Percentiles rank a stretch among this genome's conserved stretches.
phyloP scores from a whole-genome alignment of 192 early-diverging fungal genomes.

The Irineochytrium annulatum region DNA sequence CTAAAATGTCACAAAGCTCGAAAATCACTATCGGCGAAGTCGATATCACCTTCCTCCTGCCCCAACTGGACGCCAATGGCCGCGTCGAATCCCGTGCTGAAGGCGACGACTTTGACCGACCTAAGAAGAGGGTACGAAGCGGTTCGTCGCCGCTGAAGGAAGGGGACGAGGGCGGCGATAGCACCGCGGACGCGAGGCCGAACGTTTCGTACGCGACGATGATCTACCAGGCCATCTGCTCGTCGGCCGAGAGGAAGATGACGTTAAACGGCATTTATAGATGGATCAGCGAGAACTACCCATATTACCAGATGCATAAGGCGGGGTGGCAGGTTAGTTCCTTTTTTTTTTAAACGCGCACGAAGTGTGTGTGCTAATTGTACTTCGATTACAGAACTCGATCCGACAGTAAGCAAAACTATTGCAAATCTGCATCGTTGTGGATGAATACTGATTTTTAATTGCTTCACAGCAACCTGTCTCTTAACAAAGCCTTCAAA shows the following conservation, averaged over 20 bases:
- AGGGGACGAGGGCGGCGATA: neutral
- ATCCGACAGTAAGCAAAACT: slow-evolving; percentile 60
- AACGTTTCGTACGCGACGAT: slow-evolving; percentile 88
- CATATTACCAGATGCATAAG: slow-evolving; percentile 79
- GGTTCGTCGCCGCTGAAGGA: neutral
- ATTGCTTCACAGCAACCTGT: slow-evolving; percentile 74
- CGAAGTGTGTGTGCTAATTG: neutral
- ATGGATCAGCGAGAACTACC: slow-evolving; percentile 79
- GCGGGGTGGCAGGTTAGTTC: slow-evolving; percentile 86
- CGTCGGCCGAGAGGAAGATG: slow-evolving; percentile 63
- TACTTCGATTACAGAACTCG: slow-evolving; percentile 62
- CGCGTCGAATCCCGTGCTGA: neutral
- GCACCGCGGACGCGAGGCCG: slow-evolving; percentile 37
- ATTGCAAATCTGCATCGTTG: too few species aligned
- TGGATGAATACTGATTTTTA: neutral
- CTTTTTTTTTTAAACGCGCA: neutral
- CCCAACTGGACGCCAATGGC: slow-evolving; percentile 25
- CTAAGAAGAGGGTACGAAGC: neutral
- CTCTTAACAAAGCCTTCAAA: slow-evolving; percentile 91
- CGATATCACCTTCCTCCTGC: slow-evolving; percentile 75
- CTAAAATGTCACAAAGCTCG: slow-evolving; percentile 40
- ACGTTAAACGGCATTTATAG: slow-evolving; percentile 89
- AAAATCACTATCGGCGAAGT: slow-evolving; percentile 83
- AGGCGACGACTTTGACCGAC: neutral
- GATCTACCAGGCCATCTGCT: slow-evolving; percentile 90